Evolutionary conservation across 306 rosid species (phyloP).

Genomic region (Chamaecrista fasciculata): DNA sequence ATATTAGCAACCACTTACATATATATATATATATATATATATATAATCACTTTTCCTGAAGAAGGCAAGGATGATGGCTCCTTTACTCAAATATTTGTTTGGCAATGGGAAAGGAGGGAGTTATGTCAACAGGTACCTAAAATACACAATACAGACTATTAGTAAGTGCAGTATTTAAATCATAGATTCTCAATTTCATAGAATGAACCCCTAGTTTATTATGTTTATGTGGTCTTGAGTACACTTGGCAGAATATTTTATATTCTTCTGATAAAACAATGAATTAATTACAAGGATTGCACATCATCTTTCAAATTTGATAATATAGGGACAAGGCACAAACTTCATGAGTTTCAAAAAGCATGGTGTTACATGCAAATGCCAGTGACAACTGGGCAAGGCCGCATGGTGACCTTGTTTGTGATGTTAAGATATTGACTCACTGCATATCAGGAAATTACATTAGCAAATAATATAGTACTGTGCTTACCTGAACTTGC

Average conservation of each 20-base stretch:
- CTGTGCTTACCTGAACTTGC: conserved; percentile 59
- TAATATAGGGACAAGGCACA: not conserved
- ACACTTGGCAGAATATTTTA: too few relatives aligned
- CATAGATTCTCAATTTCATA: not conserved
- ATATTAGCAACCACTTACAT: not conserved
- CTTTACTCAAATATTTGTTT: conserved; percentile 46
- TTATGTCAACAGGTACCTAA: conserved; percentile 88
- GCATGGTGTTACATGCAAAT: not conserved
- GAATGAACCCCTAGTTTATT: not conserved
- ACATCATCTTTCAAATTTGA: not conserved
- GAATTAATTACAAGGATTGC: not conserved
- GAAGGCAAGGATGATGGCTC: conserved; percentile 6
- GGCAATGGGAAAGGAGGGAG: conserved; percentile 72
- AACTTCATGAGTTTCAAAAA: conserved; percentile 2
- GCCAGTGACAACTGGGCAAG: too few relatives aligned
- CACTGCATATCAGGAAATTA: conserved; percentile 5
- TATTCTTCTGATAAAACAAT: not conserved
- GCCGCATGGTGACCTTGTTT: too few relatives aligned
- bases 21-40: too few relatives aligned
- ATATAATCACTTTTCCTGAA: not conserved
- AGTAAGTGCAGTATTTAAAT: not conserved
- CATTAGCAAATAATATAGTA: conserved; percentile 3
- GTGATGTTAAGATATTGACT: not conserved
- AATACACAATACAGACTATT: conserved; percentile 20
- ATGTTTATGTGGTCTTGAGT: not conserved